Base-by-base conservation (phyloP, 2,329 filamentous ascomycete genomes). In the Colletotrichum brevisporum region DNA sequence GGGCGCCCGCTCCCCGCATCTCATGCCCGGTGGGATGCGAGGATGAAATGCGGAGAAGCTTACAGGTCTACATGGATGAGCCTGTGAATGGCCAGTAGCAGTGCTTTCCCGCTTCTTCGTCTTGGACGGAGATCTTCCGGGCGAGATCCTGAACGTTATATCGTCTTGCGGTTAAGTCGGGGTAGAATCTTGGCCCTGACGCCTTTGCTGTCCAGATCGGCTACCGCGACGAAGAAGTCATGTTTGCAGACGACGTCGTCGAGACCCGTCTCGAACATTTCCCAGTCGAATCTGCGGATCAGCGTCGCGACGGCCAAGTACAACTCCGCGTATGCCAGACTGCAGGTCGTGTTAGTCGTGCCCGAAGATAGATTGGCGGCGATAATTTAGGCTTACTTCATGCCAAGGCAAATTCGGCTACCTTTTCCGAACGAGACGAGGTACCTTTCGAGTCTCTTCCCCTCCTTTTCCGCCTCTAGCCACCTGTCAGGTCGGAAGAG, bases 401-500 rank as follows among this genome's bases (percentile, higher is more conserved):
- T 69, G 36, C 73, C 73, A 45, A 74, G 68, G 59, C 73, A 74
- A 5, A 63, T 57, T 48, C 73, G 70, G 66, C 71, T 73, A 9
- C 73, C 73, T 62, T 71, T 68, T 13, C 56, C 70, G 53, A 74
- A 74, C 21, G 51, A 63, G 9, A 62, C 67, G 15, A 74, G 58
- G 47, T 61, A 71, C 18, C 52, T 71, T 8, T 69, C 70, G 0
- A 74, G 57, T 10, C 57, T 51, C 3, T 64, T 26, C 10, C 65
- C 70, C 9, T 47, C 16, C n/a, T 71, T 39, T 15, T 62, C 66
- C 10, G 73, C 73, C 43, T 74, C 67, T 18, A 74, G 68, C 76
- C 76, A 78, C 15, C 76, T 72, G 16, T 75, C 72, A 31, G 76
- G 76, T 6, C 68, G 56, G 60, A 77, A 78, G 5, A 13, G 53